Percentiles rank a stretch among this genome's conserved stretches.
These are phyloP conservation scores for Penicillium olsonii DNA, from an alignment of 2,329 filamentous ascomycete genomes.

Conservation along the genomic window DNA sequence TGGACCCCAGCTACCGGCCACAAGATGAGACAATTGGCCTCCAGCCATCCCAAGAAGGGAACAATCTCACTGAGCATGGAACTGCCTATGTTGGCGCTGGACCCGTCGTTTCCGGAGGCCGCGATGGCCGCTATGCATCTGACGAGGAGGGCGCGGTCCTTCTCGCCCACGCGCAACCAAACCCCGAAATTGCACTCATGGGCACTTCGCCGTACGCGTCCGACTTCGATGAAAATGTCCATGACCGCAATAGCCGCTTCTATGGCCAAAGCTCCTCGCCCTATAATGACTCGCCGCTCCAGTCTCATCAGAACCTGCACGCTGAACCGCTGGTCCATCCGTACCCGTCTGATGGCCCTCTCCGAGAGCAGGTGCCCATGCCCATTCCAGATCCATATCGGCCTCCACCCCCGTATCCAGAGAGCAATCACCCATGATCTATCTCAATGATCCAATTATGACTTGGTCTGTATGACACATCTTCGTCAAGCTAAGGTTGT, in stretches of 20 bases:
- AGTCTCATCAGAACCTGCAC: conserved; percentile 8
- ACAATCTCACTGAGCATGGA: conserved; percentile 10
- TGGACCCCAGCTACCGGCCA: conserved; percentile 43
- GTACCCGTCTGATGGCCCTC: conserved; percentile 24
- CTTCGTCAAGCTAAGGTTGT: background rate
- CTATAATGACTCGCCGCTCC: conserved; percentile 17
- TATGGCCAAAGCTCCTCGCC: conserved; percentile 15
- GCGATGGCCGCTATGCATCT: conserved; percentile 26
- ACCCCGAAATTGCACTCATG: conserved; percentile 29
- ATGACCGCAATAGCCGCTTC: conserved; percentile 16
- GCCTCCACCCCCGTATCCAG: conserved; percentile 28
- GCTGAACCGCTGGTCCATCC: conserved; percentile 8
- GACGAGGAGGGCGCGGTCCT: conserved; percentile 43
- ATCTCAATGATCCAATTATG: conserved; percentile 7
- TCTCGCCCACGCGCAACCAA: conserved; percentile 41
- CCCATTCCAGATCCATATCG: conserved; percentile 34
- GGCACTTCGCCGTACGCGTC: conserved; percentile 23
- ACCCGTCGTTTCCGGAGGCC: conserved; percentile 20
- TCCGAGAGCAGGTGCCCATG: conserved; percentile 34
- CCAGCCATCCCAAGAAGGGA: conserved; percentile 19
- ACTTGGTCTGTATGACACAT: conserved; percentile 2
- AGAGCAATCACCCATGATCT: conserved; percentile 20
- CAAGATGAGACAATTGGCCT: conserved; percentile 32
- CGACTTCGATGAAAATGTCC: conserved; percentile 17
- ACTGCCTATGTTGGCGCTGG: conserved; percentile 34